Evolutionary conservation across 164 flowering plant genomes (phyloP).

Genomic region (Cinnamomum micranthum): DNA sequence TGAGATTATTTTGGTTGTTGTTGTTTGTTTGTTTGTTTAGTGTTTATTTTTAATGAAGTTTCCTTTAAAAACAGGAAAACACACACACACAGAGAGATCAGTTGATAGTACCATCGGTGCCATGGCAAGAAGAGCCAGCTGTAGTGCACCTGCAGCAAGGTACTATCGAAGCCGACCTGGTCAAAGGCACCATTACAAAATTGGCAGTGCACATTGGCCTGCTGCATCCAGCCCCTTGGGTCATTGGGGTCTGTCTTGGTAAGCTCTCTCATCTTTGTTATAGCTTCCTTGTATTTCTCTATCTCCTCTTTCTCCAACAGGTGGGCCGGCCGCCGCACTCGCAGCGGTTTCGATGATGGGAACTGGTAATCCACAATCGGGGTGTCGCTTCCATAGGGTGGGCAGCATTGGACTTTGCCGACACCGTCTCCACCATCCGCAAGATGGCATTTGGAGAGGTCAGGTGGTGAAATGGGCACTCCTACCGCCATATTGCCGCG

Average conservation of each 20-base stretch:
- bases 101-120: not conserved
- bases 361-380: not conserved
- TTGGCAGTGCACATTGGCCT: not conserved
- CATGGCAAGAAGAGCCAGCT: conserved; percentile 4
- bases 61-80: too few relatives aligned
- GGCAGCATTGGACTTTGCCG: not conserved
- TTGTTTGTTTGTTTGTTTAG: too few relatives aligned
- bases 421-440: not conserved
- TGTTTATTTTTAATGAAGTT: too few relatives aligned
- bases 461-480: not conserved
- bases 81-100: too few relatives aligned
- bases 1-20: too few relatives aligned
- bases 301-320: not conserved
- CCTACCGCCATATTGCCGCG: not conserved
- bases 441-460: not conserved
- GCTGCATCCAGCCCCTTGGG: not conserved
- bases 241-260: not conserved
- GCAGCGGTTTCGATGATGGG: not conserved
- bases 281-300: not conserved
- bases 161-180: not conserved
- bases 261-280: not conserved
- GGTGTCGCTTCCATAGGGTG: not conserved
- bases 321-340: not conserved
- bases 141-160: not conserved
- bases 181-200: not conserved